Conservation (phyloP, 306 rosid species). For the Fragaria vesca region DNA sequence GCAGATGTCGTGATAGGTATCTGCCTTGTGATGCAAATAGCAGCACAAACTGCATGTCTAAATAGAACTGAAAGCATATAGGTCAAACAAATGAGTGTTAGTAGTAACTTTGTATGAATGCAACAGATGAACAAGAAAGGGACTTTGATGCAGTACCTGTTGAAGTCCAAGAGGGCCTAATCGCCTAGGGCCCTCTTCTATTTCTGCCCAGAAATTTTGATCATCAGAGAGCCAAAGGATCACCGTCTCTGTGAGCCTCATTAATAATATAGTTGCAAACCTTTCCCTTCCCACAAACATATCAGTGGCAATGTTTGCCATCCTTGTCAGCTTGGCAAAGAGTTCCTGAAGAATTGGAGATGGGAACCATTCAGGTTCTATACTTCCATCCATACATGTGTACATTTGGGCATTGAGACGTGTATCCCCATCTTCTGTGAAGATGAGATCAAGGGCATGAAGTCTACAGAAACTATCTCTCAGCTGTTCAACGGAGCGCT, state of each 20-base stretch:
- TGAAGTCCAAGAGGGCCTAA: constrained; percentile 90
- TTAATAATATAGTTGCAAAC: constrained; percentile 73
- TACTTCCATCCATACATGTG: constrained; percentile 48
- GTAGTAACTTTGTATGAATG: not conserved
- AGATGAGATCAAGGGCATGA: constrained; percentile 83
- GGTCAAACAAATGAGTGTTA: not conserved
- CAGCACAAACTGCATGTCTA: constrained; percentile 96
- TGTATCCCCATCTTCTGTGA: constrained; percentile 78
- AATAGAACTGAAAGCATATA: constrained; percentile 57
- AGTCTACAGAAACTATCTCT: constrained; percentile 86
- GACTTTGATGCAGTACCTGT: constrained; percentile 51
- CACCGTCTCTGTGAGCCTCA: constrained; percentile 89
- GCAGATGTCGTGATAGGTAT: constrained; percentile 73
- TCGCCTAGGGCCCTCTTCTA: constrained; percentile 59
- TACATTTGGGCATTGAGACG: constrained; percentile 60
- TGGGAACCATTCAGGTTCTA: constrained; percentile 83
- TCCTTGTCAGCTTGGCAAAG: constrained; percentile 49
- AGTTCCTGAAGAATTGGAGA: constrained; percentile 83
- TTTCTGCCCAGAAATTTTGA: constrained; percentile 81
- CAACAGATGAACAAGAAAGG: not conserved
- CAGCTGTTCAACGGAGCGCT: constrained; percentile 69
- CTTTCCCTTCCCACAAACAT: constrained; percentile 88
- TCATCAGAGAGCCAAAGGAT: constrained; percentile 84
- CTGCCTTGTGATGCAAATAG: constrained; percentile 88
- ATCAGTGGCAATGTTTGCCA: constrained; percentile 66